Percentiles rank a stretch among this genome's conserved stretches.
Conservation (phyloP, 192 early-diverging fungal genomes). For the Coemansia sp. region DNA sequence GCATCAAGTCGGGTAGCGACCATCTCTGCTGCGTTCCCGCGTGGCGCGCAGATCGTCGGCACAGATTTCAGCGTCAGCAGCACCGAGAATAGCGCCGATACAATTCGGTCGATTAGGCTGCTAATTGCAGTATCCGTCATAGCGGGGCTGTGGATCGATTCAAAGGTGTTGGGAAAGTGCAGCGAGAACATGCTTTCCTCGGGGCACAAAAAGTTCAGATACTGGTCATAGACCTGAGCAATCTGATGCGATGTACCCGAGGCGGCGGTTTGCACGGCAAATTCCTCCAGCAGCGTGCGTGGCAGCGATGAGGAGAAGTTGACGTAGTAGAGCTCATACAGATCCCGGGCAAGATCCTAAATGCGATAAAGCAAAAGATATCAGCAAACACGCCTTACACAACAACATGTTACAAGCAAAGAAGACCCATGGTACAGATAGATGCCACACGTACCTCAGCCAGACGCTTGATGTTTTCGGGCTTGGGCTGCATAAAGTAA, state of each 20-base stretch:
- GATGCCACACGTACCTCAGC: slow-evolving; percentile 62
- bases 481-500: slow-evolving; percentile 91
- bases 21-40: slow-evolving; percentile 91
- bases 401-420: background rate
- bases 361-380: background rate
- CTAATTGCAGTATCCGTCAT: slow-evolving; percentile 82
- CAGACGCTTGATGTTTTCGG: slow-evolving; percentile 80
- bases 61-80: slow-evolving; percentile 85
- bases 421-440: background rate
- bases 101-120: slow-evolving; percentile 74
- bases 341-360: slow-evolving; percentile 74
- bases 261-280: slow-evolving; percentile 79
- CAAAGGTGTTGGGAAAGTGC: slow-evolving; percentile 76
- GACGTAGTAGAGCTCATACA: slow-evolving; percentile 96
- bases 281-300: slow-evolving; percentile 86
- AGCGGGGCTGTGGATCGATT: slow-evolving; percentile 77
- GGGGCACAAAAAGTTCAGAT: slow-evolving; percentile 90
- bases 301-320: slow-evolving; percentile 91
- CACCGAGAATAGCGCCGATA: slow-evolving; percentile 82
- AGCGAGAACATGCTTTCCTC: slow-evolving; percentile 93
- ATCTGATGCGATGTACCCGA: slow-evolving; percentile 76
- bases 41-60: slow-evolving; percentile 87
- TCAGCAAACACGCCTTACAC: slow-evolving; percentile 25
- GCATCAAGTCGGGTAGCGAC: slow-evolving; percentile 87
- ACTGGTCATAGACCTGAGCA: slow-evolving; percentile 94